Base-by-base conservation (phyloP, 306 rosid genomes). In the Vigna reflexopilosa region DNA sequence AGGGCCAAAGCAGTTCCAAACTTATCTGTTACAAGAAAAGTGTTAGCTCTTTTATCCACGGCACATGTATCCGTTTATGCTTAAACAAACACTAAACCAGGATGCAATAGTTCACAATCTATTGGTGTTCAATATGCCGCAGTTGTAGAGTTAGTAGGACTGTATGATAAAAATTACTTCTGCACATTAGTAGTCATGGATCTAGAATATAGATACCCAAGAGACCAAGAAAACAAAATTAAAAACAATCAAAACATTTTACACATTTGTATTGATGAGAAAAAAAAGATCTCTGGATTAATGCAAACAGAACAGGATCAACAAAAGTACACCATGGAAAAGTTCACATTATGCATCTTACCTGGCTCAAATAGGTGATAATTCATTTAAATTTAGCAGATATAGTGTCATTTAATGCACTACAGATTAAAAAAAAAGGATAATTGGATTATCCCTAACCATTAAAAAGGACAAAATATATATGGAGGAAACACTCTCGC, bases 1-100 rank as follows among this genome's bases (percentile, higher is more conserved):
- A 93, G 98, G 73, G 88, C 26, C 99, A 96, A 90, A 55, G 99
- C 91, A 81, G 99, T 96, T 87, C 99, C 99, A 83, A 96, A 96
- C 85, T 91, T 96, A 42, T 93, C 98, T 95, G 90, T 76, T 84
- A 83, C 6, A 64, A 80, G 9, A 83, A 88, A 70, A 67, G 85
- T 62, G 78, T 61, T 38, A 71, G 75, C 16, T 45, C 56, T 20
- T 71, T 7, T 58, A 72, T 45, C 7, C 45, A 34, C 11, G 36
- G 22, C 42, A 32, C 49, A 67, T 5, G 49, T 19, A 70, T 11
- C 52, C 19, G 19, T 59, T 84, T 73, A 73, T 28, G 71, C 17
- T 13, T 55, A 10, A 63, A 24, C 49, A 49, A 24, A 22, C 59
- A 73, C 70, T 26, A 47, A 68, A 78, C 47, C 16, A 38, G n/a